These are phyloP conservation scores for Paecilomyces fulvus DNA, from an alignment of 2,329 filamentous ascomycete species.

Conservation along the genomic window DNA sequence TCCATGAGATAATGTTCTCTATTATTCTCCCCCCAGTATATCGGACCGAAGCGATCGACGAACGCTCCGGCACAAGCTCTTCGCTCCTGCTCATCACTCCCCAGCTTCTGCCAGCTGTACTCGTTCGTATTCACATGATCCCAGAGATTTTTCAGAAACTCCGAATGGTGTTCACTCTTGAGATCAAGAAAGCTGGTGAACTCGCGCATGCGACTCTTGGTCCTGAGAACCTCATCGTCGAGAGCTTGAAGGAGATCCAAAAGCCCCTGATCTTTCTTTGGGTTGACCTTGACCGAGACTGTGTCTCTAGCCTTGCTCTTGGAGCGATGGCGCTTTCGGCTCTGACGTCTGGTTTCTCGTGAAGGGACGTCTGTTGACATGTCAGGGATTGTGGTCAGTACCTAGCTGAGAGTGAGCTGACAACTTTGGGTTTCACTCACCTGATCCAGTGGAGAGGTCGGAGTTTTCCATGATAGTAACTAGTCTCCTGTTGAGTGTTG, in stretches of 20 bases:
- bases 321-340: neutral
- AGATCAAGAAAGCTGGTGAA: conserved; percentile 17
- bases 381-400: neutral
- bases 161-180: conserved; percentile 7
- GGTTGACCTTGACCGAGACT: neutral
- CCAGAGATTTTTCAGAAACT: conserved; percentile 9
- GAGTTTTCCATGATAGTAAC: neutral
- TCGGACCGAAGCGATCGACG: conserved; percentile 9
- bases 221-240: conserved; percentile 6
- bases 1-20: conserved; percentile 11
- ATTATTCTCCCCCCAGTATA: conserved; percentile 15
- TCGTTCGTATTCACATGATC: conserved; percentile 3
- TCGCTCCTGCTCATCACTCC: conserved; percentile 2
- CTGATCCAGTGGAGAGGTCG: neutral
- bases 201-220: conserved; percentile 1
- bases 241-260: conserved; percentile 7
- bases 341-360: neutral
- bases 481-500: too few species aligned
- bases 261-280: conserved; percentile 1
- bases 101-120: conserved; percentile 9
- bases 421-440: neutral
- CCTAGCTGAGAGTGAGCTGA: too few species aligned
- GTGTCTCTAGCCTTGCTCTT: neutral
- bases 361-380: neutral
- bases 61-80: conserved; percentile 10